A percentile compares a stretch with the other conserved stretches of the same genome.
Evolutionary conservation across 2,329 filamentous ascomycete genomes (phyloP).

Genomic region (Epichloe baconii): DNA sequence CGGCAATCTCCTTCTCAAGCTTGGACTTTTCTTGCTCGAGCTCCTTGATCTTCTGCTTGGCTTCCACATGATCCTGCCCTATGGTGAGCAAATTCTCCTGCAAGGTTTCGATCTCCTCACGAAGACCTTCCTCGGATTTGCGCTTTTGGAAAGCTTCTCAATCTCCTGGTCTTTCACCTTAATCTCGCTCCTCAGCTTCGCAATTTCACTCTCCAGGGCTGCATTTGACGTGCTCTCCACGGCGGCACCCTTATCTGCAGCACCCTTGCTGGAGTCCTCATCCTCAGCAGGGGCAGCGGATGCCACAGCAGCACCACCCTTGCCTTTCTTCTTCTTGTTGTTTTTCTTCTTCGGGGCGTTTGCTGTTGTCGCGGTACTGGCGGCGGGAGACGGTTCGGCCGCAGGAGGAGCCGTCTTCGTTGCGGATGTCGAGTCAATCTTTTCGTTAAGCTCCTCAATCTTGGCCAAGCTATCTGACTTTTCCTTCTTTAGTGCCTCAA

Average conservation of each 20-base stretch:
- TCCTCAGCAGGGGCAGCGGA: slow-evolving; percentile 26
- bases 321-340: slow-evolving; percentile 87
- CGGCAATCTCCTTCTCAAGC: slow-evolving; percentile 47
- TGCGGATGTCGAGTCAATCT: slow-evolving; percentile 23
- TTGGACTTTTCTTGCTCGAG: slow-evolving; percentile 55
- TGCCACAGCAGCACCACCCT: slow-evolving; percentile 39
- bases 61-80: slow-evolving; percentile 72
- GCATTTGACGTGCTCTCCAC: slow-evolving; percentile 17
- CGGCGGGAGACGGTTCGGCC: slow-evolving; percentile 11
- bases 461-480: slow-evolving; percentile 18
- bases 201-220: slow-evolving; percentile 34
- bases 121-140: slow-evolving; percentile 63
- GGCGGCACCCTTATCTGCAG: background rate
- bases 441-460: slow-evolving; percentile 29
- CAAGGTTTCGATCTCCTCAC: slow-evolving; percentile 76
- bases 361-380: slow-evolving; percentile 9
- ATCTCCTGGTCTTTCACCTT: slow-evolving; percentile 60
- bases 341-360: slow-evolving; percentile 47
- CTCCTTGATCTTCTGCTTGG: slow-evolving; percentile 63
- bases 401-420: slow-evolving; percentile 11
- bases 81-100: slow-evolving; percentile 67
- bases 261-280: slow-evolving; percentile 10
- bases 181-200: slow-evolving; percentile 38
- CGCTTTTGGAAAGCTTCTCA: slow-evolving; percentile 53
- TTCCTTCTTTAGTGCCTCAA: slow-evolving; percentile 22